Evolutionary conservation across 805 yeast genomes (phyloP).

Genomic region (Blastobotrys parvus): DNA sequence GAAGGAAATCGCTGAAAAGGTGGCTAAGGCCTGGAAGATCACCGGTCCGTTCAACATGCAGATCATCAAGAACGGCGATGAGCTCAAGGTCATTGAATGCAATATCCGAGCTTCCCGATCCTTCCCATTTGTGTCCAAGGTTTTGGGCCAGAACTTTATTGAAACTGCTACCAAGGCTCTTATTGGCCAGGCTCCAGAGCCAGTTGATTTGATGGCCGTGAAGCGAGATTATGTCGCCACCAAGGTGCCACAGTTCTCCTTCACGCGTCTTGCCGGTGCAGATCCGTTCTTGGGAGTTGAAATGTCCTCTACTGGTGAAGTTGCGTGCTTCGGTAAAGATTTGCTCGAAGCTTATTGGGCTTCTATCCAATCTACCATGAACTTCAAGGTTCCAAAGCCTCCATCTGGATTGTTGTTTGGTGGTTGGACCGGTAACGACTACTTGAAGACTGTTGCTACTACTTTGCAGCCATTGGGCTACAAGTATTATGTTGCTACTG

Average conservation of each 20-base stretch:
- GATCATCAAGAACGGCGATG: constrained; percentile 63
- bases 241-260: constrained; percentile 97
- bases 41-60: constrained; percentile 99
- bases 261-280: constrained; percentile 97
- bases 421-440: constrained; percentile 72
- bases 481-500: constrained; percentile 70
- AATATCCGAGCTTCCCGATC: constrained; percentile 98
- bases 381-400: constrained; percentile 88
- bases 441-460: constrained; percentile 65
- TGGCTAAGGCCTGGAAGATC: constrained; percentile 88
- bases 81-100: constrained; percentile 94
- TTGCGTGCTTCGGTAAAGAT: constrained; percentile 91
- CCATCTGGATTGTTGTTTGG: constrained; percentile 88
- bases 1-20: constrained; percentile 85
- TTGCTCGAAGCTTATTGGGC: constrained; percentile 94
- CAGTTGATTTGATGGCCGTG: constrained; percentile 74
- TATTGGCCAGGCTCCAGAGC: constrained; percentile 61
- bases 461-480: constrained; percentile 68
- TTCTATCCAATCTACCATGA: constrained; percentile 93
- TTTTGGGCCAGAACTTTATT: constrained; percentile 87
- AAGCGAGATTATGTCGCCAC: constrained; percentile 82
- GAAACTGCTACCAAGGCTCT: constrained; percentile 90
- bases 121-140: constrained; percentile 98
- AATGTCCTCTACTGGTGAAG: constrained; percentile 99
- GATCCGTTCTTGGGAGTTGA: constrained; percentile 99